Base-by-base conservation (phyloP, 192 early-diverging fungal genomes). In the Coemansia guatemalensis region DNA sequence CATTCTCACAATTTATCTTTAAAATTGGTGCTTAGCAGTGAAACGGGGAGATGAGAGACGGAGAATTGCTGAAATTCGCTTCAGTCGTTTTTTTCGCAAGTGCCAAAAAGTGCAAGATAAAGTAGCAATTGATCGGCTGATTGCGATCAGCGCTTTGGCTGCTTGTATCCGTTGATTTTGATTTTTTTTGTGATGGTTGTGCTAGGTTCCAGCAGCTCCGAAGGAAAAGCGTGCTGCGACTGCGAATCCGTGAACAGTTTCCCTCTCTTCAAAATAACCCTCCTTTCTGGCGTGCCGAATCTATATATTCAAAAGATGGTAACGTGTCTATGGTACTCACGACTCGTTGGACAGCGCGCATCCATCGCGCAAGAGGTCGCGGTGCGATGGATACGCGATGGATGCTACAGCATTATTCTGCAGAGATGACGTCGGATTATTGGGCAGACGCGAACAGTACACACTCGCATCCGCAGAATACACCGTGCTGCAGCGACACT, bases 1-100 rank as follows among this genome's bases (percentile, higher is more conserved):
- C 71, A 79, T 79, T 65, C 6, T 11, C 29, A 26, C 25, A 26
- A 12, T n/a, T 3, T 7, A 26, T n/a, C 12, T n/a, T 7, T 9
- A 29, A 11, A 20, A 14, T 14, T 30, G 7, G 27, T 14, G 14
- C 8, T 6, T 3, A 12, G 53, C 29, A 7, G 18, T 6, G 4
- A 32, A 55, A 18, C n/a, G 11, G 25, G 24, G 25, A 55, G 22
- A 55, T 1, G 17, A 32, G 53, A 55, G 33, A 35, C 33, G 14
- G 17, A 22, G 24, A 64, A 56, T 21, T 8, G 4, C 32, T 27
- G 20, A 11, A 32, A 8, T 22, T 5, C 21, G 22, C 27, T 56
- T 25, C 5, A 20, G 24, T 48, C 26, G 30, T 23, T 25, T 12
- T 25, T 12, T 17, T 22, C 3, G 2, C 41, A 65, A 56, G 33